Percentiles rank a stretch among this genome's conserved stretches.
phyloP scores from a whole-genome alignment of 2,329 filamentous ascomycete species.

The Penicillium polonicum region DNA sequence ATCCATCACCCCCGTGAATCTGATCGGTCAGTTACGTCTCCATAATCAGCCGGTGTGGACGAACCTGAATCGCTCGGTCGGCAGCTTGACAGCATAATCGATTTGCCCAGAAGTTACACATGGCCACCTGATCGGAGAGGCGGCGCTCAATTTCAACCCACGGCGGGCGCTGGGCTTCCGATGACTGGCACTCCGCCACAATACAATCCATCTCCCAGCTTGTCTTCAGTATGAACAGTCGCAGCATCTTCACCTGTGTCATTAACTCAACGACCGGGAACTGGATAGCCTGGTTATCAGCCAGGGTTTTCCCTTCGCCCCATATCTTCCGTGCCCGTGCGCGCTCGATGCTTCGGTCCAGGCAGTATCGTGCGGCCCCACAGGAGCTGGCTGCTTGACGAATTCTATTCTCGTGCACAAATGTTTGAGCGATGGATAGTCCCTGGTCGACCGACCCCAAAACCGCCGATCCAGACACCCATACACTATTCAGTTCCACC shows the following conservation, averaged over 20 bases:
- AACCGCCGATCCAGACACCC: constrained; percentile 39
- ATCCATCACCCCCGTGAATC: constrained; percentile 59
- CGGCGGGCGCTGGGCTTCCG: constrained; percentile 28
- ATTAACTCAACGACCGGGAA: constrained; percentile 63
- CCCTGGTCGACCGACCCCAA: constrained; percentile 55
- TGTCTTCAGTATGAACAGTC: constrained; percentile 60
- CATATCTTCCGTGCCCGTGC: constrained; percentile 50
- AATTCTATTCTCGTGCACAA: constrained; percentile 65
- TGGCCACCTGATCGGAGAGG: constrained; percentile 61
- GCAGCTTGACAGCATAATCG: constrained; percentile 60
- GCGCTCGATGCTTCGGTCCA: constrained; percentile 57
- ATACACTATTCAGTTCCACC: too few species aligned
- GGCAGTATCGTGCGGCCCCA: constrained; percentile 56
- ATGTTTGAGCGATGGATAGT: constrained; percentile 62
- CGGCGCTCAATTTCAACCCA: constrained; percentile 57
- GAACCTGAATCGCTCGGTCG: constrained; percentile 60
- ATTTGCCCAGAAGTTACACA: constrained; percentile 68
- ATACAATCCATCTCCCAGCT: constrained; percentile 60
- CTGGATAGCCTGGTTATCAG: constrained; percentile 61
- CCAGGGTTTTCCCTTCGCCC: constrained; percentile 25
- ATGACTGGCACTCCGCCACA: constrained; percentile 32
- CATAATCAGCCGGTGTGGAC: background rate
- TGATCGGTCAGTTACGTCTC: constrained; percentile 7
- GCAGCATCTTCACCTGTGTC: constrained; percentile 61
- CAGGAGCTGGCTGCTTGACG: constrained; percentile 59